Percentiles rank a stretch among this genome's conserved stretches.
phyloP scores from a whole-genome alignment of 441 rosid species.

The Theobroma grandiflorum region DNA sequence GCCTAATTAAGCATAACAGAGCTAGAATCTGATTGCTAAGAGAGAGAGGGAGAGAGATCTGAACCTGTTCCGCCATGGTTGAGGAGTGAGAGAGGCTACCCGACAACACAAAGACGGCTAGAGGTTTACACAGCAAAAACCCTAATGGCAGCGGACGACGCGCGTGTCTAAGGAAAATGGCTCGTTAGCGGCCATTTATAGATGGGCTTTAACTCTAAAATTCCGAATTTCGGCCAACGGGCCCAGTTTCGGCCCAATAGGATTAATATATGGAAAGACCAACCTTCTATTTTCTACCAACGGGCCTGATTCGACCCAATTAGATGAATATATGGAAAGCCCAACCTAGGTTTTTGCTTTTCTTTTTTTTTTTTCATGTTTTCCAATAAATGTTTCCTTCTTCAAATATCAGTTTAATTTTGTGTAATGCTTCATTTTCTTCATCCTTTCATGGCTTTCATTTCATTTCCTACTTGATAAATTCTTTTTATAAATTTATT shows the following conservation, averaged over 20 bases:
- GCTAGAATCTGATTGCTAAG: neutral
- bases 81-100: neutral
- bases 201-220: neutral
- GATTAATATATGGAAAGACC: too few relatives aligned
- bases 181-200: neutral
- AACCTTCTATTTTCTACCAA: too few relatives aligned
- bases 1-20: neutral
- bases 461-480: too few relatives aligned
- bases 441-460: too few relatives aligned
- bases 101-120: neutral
- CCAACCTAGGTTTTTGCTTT: neutral
- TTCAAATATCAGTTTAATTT: too few relatives aligned
- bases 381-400: too few relatives aligned
- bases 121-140: neutral
- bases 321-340: neutral
- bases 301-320: neutral
- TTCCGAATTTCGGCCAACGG: neutral
- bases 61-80: constrained; percentile 54
- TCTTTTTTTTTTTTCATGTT: too few relatives aligned
- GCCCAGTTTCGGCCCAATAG: neutral
- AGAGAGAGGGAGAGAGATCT: neutral
- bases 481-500: too few relatives aligned
- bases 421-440: too few relatives aligned
- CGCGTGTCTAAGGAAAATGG: neutral
- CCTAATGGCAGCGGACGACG: neutral